These are phyloP conservation scores for Pachyrhizus erosus DNA, from an alignment of 306 rosid species.

Conservation along the genomic window DNA sequence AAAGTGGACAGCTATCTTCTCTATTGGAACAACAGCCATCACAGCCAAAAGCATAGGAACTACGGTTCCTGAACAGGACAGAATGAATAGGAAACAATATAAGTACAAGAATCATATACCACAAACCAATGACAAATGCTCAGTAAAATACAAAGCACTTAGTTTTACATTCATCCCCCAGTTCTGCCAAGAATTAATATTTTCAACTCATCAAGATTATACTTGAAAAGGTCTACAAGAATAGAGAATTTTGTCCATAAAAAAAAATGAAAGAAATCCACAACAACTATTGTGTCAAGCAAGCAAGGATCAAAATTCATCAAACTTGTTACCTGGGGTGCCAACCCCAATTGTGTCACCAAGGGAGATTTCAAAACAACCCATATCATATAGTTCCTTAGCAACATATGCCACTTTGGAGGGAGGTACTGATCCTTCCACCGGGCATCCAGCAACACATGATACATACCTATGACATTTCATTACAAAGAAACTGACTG, in stretches of 20 bases:
- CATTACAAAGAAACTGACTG: slow-evolving; percentile 23
- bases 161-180: slow-evolving; percentile 38
- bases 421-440: slow-evolving; percentile 85
- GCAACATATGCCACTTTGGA: slow-evolving; percentile 91
- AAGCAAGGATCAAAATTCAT: slow-evolving; percentile 9
- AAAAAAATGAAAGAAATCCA: background rate
- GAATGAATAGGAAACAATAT: background rate
- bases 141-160: background rate
- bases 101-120: slow-evolving; percentile 16
- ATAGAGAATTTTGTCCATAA: background rate
- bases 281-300: background rate
- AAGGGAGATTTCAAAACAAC: slow-evolving; percentile 97
- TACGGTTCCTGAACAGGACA: slow-evolving; percentile 59
- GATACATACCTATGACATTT: slow-evolving; percentile 79
- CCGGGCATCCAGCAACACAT: slow-evolving; percentile 92
- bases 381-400: slow-evolving; percentile 87
- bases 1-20: slow-evolving; percentile 88
- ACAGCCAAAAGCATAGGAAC: slow-evolving; percentile 90
- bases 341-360: slow-evolving; percentile 95
- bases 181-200: too few species aligned
- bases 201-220: too few species aligned
- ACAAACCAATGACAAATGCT: background rate
- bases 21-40: slow-evolving; percentile 78
- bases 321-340: slow-evolving; percentile 74
- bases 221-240: background rate